Percentiles rank a stretch among this genome's conserved stretches.
These are phyloP conservation scores for Chrysosporium keratinophilum DNA, from an alignment of 2,329 filamentous ascomycete species.

Conservation along the genomic window DNA sequence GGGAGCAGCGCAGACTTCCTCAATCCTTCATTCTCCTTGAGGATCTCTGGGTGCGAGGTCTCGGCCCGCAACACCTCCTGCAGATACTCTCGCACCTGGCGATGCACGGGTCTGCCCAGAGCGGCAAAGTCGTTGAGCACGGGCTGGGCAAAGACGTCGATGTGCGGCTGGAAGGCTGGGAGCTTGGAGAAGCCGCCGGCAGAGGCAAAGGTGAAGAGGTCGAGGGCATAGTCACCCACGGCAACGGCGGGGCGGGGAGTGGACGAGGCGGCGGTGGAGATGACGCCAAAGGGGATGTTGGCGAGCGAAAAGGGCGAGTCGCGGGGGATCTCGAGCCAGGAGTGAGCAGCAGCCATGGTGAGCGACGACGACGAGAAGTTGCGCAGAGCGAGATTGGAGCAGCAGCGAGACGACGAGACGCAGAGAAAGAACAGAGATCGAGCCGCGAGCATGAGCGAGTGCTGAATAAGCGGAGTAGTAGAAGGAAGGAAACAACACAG, in stretches of 20 bases:
- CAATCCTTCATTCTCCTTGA: conserved; percentile 52
- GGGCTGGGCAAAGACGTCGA: conserved; percentile 52
- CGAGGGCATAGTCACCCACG: conserved; percentile 61
- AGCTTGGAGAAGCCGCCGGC: conserved; percentile 51
- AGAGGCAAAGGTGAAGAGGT: conserved; percentile 53
- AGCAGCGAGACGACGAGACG: background rate
- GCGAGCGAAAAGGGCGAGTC: conserved; percentile 61
- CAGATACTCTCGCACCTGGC: conserved; percentile 57
- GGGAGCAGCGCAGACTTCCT: conserved; percentile 51
- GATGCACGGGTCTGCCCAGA: conserved; percentile 57
- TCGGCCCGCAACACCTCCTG: conserved; percentile 54
- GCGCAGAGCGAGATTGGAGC: conserved; percentile 4
- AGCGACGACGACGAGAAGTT: background rate
- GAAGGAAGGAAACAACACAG: background rate
- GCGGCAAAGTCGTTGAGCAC: conserved; percentile 65
- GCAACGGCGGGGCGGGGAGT: conserved; percentile 57
- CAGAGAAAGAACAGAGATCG: background rate
- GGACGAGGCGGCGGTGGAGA: conserved; percentile 50
- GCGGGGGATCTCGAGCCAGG: conserved; percentile 51
- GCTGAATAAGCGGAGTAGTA: background rate
- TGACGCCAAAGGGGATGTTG: conserved; percentile 77
- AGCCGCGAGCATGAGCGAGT: background rate
- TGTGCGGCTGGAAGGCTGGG: conserved; percentile 47
- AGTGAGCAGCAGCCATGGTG: conserved; percentile 28
- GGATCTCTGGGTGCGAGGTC: conserved; percentile 49